Evolutionary conservation across 805 yeast genomes (phyloP), one percentile per base, ranked within the genome.

Genomic region (Yamadazyma paraphyllophila): DNA sequence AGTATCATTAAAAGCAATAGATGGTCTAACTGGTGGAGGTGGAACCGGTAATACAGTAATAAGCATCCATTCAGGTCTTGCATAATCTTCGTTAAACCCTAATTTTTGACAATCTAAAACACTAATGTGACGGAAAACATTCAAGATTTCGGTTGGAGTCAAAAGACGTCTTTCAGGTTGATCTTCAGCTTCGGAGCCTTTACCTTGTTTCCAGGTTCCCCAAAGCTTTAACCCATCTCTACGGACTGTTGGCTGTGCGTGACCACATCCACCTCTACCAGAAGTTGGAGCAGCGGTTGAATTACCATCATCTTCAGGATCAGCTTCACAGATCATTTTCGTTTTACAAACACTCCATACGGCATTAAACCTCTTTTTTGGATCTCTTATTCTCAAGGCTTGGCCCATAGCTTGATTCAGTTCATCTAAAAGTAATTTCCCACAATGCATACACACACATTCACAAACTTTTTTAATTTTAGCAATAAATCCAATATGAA

Each of bases 11-110:
- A 94, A 91, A 1, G 99, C 97, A 71, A 94, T 94, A 17, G 96
- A 88, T 9, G 99, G 99, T 67, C 99, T 85, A 29, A 94, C 99
- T 30, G 97, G 98, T 51, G 99, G 99, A 42, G 99, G 99, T 36
- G 99, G 99, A 14, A 94, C 99, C 1, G 99, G 99, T 59, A 94
- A 75, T n/a, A 94, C 98, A 1, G 98, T 90, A 55, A 94, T 80
- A 49, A 94, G 77, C 83, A 94, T 81, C 99, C 99, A 94, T 70
- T 94, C 99, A 2, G 99, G 99, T 58, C 99, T 84, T 1, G 99
- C 94, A 60, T 88, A 94, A 62, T 94, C 97, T 63, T 90, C 95
- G 61, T 87, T 88, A 69, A 94, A 85, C 4, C 99, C 99, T 49
- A 94, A 65, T 55, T 80, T 82, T 38, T 66, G 74, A 51, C 96